Base-by-base conservation (phyloP, 768 basidiomycete genomes). In the Pleurotus djamor region DNA sequence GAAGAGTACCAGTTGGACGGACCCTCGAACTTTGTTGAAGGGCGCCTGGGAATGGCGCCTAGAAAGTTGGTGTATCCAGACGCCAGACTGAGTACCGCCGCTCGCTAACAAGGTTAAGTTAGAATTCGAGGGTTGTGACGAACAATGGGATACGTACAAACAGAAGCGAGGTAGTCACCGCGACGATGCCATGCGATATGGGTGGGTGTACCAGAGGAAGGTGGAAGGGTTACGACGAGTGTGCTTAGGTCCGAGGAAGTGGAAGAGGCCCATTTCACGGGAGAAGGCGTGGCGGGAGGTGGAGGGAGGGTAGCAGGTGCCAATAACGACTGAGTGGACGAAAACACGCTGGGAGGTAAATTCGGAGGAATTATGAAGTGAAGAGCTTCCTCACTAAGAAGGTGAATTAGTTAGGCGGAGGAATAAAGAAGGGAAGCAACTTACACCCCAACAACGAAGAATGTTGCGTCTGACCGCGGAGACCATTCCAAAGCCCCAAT, bases 21-120 rank as follows among this genome's bases (percentile, higher is more conserved):
- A 69, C 35, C 97, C 97, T 73, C 92, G 92, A 63, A 96, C 85
- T 72, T 94, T 96, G 72, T 90, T 94, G 86, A 99, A 98, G 9
- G 97, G 97, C 4, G 95, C 93, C 74, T 99, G 97, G 4, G 96
- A 98, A 72, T 97, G 91, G 69, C 95, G 87, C 61, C 91, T 89
- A 33, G 92, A 89, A 14, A 97, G 71, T 69, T 99, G 97, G 69
- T 99, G 97, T 54, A 99, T 97, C 86, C 96, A 94, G 33, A 98
- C 92, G 48, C 87, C 85, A 37, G 90, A 88, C 69, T 93, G 91
- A 36, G 80, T 82, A 52, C 87, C 91, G 63, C 79, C 81, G 64
- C 76, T 83, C 13, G 88, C 88, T 90, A 45, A 57, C 51, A 14
- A 47, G 38, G 41, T 50, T 5, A 44, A 6, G 21, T 47, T 41